phyloP scores from a whole-genome alignment of 2,329 filamentous ascomycete genomes.

The Ceratocystis alfenasii region DNA sequence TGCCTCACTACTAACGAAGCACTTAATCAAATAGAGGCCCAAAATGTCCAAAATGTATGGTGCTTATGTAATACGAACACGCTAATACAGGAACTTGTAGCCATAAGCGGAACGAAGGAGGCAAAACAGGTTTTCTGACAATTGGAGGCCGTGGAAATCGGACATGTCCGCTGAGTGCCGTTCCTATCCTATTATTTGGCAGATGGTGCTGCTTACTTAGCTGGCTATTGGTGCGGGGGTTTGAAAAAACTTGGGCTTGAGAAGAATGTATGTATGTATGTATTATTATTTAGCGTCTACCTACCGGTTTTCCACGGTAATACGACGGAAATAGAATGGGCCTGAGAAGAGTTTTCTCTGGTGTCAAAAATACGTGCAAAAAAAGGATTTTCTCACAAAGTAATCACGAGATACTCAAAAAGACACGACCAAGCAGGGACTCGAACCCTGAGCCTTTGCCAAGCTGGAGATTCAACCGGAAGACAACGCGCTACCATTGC shows the following conservation, averaged over 20 bases:
- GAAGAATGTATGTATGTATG: neutral
- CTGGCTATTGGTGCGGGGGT: neutral
- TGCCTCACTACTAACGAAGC: no score
- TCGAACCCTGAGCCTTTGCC: constrained; percentile 23
- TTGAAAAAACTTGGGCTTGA: neutral
- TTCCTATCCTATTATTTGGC: neutral
- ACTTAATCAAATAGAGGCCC: no score
- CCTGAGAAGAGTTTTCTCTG: neutral
- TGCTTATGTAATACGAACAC: neutral
- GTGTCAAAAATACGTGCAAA: neutral
- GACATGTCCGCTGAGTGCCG: neutral
- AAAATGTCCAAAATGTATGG: no score
- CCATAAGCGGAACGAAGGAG: neutral
- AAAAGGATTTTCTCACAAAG: neutral
- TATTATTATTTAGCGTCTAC: no score
- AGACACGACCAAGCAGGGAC: constrained; percentile 21
- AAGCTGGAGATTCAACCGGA: constrained; percentile 21
- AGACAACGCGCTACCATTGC: constrained; percentile 23
- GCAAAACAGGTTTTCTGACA: neutral
- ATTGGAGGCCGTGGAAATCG: constrained; percentile 2
- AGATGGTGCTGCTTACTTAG: neutral
- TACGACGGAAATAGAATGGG: neutral
- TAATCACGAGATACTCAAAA: neutral
- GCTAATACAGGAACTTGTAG: neutral
- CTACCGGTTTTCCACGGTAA: no score